Conservation (phyloP, 2,329 filamentous ascomycete species). For the Exutisphaerella laricina region DNA sequence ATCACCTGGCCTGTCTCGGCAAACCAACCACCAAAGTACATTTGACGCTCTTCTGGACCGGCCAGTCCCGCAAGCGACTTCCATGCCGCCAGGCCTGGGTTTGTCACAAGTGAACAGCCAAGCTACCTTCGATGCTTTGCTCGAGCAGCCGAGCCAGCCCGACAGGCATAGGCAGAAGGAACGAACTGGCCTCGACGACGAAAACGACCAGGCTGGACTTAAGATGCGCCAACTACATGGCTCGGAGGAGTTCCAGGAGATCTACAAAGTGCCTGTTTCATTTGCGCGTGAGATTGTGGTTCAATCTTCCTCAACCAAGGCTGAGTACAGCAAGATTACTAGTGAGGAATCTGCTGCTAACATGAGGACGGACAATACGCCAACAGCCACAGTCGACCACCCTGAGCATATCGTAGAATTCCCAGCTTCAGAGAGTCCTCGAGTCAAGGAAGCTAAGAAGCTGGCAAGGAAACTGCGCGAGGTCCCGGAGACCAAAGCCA, state of each 20-base stretch:
- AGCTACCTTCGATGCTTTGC: slow-evolving; percentile 2
- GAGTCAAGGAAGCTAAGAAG: not conserved
- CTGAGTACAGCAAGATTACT: not conserved
- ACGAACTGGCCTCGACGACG: not conserved
- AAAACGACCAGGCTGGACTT: not conserved
- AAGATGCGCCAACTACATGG: not conserved
- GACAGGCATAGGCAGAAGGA: not conserved
- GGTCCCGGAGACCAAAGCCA: not conserved
- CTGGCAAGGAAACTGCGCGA: not conserved
- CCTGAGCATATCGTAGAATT: not conserved
- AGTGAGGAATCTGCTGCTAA: not conserved
- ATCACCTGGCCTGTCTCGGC: not conserved
- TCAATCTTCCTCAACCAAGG: not conserved
- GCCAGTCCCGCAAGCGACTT: no score
- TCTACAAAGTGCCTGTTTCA: slow-evolving; percentile 1
- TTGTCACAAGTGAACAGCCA: not conserved
- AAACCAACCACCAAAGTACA: not conserved
- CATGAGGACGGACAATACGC: not conserved
- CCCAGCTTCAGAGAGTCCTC: not conserved
- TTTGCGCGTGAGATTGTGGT: not conserved
- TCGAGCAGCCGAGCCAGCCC: not conserved
- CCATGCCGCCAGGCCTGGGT: slow-evolving; percentile 3
- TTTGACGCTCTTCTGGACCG: not conserved
- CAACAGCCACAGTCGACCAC: not conserved
- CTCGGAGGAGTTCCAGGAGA: slow-evolving; percentile 1